These are phyloP conservation scores for Sonneratia alba DNA, from an alignment of 345 rosid species.

Conservation along the genomic window DNA sequence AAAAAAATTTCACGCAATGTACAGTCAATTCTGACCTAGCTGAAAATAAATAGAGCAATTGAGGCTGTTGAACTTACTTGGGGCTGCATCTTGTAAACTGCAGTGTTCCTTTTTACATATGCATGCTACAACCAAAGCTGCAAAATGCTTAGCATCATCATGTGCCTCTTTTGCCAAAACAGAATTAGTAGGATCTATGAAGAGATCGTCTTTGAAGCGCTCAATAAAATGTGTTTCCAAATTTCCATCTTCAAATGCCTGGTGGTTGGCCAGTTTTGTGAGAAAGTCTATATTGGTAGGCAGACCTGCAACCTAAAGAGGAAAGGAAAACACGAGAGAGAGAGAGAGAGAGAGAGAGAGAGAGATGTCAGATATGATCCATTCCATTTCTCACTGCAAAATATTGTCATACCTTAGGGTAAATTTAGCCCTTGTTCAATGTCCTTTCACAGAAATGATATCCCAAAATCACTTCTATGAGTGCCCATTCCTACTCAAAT, in stretches of 20 bases:
- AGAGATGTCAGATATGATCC: neutral
- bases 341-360: neutral
- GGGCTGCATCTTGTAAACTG: slow-evolving; percentile 26
- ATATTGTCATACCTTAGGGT: neutral
- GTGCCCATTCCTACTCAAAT: neutral
- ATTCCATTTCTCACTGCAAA: neutral
- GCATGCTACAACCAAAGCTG: slow-evolving; percentile 67
- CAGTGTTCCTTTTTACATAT: slow-evolving; percentile 47
- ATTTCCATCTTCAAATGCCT: slow-evolving; percentile 60
- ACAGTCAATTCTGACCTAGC: too few relatives aligned
- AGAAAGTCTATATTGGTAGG: slow-evolving; percentile 87
- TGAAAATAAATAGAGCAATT: slow-evolving; percentile 6
- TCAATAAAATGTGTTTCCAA: slow-evolving; percentile 97
- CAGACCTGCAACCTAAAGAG: slow-evolving; percentile 81
- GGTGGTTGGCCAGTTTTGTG: slow-evolving; percentile 63
- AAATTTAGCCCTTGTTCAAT: neutral
- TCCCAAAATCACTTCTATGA: too few relatives aligned
- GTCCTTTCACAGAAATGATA: neutral
- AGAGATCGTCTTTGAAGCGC: slow-evolving; percentile 61
- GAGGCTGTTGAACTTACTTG: slow-evolving; percentile 36
- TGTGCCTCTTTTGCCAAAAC: slow-evolving; percentile 33
- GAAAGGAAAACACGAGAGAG: neutral
- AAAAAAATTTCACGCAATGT: too few relatives aligned
- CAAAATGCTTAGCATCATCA: slow-evolving; percentile 41
- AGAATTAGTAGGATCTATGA: slow-evolving; percentile 47